These are phyloP conservation scores for Chaetomiaceae sp. DNA, from an alignment of 2,329 filamentous ascomycete genomes.

Conservation along the genomic window DNA sequence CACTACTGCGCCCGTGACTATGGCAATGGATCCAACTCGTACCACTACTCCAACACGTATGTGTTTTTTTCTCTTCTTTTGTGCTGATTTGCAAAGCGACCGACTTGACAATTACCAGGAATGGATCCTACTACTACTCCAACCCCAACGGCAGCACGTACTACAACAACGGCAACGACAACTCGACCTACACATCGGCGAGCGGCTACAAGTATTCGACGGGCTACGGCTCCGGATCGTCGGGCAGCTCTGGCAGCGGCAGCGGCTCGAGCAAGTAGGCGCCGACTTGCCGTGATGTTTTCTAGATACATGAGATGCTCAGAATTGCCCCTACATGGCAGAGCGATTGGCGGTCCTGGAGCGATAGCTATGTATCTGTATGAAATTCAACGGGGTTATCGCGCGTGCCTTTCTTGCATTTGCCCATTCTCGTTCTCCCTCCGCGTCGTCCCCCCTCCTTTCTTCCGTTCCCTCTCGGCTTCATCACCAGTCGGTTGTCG, in stretches of 20 bases:
- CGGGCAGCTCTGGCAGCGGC: slow-evolving; percentile 1
- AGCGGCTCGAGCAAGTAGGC: slow-evolving; percentile 3
- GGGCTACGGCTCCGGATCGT: slow-evolving; percentile 13
- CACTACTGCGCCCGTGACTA: slow-evolving; percentile 27
- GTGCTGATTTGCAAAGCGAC: too few relatives aligned
- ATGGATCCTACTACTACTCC: slow-evolving; percentile 70
- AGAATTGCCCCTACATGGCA: too few relatives aligned
- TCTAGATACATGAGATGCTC: too few relatives aligned
- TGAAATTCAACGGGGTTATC: too few relatives aligned
- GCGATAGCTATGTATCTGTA: too few relatives aligned
- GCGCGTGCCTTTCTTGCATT: too few relatives aligned
- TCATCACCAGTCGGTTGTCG: too few relatives aligned
- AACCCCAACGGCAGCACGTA: slow-evolving; percentile 67
- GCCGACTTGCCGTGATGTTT: neutral
- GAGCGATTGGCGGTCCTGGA: too few relatives aligned
- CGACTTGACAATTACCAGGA: slow-evolving; percentile 19
- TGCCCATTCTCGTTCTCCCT: too few relatives aligned
- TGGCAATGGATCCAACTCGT: slow-evolving; percentile 44
- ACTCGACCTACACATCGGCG: slow-evolving; percentile 57
- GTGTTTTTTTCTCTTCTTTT: neutral
- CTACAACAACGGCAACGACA: slow-evolving; percentile 57
- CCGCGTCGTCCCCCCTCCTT: too few relatives aligned
- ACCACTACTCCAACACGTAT: slow-evolving; percentile 62
- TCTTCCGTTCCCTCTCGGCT: too few relatives aligned
- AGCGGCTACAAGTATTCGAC: slow-evolving; percentile 33